Conservation (phyloP, 768 basidiomycete species). For the Leccinum subgranulosum region DNA sequence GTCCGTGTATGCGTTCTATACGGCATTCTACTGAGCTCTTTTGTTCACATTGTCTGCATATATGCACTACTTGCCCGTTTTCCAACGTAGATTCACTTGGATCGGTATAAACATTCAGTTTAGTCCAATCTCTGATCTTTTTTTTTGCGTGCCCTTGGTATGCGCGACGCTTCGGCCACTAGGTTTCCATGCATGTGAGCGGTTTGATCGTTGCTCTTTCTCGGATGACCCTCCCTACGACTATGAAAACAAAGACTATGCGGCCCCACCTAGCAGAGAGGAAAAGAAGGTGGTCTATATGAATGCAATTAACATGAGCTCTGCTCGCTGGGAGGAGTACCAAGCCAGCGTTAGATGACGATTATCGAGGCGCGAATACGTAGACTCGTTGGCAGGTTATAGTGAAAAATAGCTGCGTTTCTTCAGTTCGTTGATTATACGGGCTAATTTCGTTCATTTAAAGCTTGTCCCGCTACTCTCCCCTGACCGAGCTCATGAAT, state of each 20-base stretch:
- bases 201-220: constrained; percentile 67
- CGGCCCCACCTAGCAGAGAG: constrained; percentile 36
- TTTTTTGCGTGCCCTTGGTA: constrained; percentile 53
- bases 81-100: constrained; percentile 71
- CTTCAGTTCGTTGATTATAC: not conserved
- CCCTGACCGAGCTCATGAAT: constrained; percentile 72
- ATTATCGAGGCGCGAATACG: constrained; percentile 41
- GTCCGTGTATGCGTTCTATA: not conserved
- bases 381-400: constrained; percentile 53
- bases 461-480: constrained; percentile 85
- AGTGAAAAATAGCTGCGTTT: not conserved
- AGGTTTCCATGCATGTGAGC: constrained; percentile 93
- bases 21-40: not conserved
- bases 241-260: constrained; percentile 3
- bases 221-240: constrained; percentile 42
- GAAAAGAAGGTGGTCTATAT: constrained; percentile 73
- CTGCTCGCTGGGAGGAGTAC: constrained; percentile 52
- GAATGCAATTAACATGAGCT: constrained; percentile 76
- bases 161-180: constrained; percentile 56
- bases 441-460: not conserved
- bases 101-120: constrained; percentile 79
- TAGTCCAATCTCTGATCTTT: constrained; percentile 58
- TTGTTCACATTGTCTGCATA: not conserved
- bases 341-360: constrained; percentile 38
- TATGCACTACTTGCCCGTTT: constrained; percentile 5